These are phyloP conservation scores for Aegilops sharonensis DNA, from an alignment of 176 grass and related monocot genomes.

Conservation along the genomic window DNA sequence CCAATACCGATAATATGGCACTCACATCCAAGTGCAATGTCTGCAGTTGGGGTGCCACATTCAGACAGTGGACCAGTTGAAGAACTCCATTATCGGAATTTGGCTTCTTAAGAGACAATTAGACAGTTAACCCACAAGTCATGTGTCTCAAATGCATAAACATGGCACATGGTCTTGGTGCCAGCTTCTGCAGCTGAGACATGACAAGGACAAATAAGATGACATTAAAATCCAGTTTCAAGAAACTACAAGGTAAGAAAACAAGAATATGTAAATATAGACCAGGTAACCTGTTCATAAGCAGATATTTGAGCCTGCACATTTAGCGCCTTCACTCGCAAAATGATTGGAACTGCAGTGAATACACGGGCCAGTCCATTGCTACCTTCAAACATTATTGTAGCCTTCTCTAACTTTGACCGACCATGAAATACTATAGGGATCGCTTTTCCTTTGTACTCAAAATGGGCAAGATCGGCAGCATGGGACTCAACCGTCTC, in stretches of 20 bases:
- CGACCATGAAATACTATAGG: slow-evolving; percentile 26
- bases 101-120: not conserved
- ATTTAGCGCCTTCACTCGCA: not conserved
- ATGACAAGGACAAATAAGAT: not conserved
- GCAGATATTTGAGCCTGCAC: not conserved
- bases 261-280: not conserved
- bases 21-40: slow-evolving; percentile 6
- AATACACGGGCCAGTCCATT: not conserved
- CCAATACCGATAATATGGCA: not conserved
- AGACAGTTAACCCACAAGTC: not conserved
- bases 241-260: not conserved
- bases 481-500: not conserved
- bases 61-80: not conserved
- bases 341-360: not conserved
- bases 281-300: not conserved
- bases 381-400: not conserved
- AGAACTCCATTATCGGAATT: not conserved
- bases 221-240: too few species aligned
- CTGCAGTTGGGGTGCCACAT: not conserved
- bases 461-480: not conserved
- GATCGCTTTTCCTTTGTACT: not conserved
- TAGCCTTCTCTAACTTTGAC: not conserved
- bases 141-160: slow-evolving; percentile 9
- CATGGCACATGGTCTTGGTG: not conserved
- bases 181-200: slow-evolving; percentile 6